These are phyloP conservation scores for Globisporangium orthogonon DNA, from an alignment of 352 stramenopile species.

Conservation along the genomic window DNA sequence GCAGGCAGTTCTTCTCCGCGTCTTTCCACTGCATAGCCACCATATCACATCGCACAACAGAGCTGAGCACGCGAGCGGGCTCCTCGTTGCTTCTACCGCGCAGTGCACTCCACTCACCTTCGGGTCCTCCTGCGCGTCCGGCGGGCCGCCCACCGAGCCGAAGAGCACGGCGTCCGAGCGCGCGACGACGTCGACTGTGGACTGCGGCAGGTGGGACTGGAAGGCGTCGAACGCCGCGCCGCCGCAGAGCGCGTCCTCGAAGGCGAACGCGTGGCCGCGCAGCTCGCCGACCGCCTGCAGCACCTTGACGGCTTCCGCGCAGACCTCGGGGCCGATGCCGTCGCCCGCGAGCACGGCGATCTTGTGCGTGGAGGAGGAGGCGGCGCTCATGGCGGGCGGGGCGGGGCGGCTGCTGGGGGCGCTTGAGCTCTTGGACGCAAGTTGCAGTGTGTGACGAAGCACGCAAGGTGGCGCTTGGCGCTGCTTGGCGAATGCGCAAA, in stretches of 20 bases:
- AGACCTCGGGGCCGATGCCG: slow-evolving; percentile 99
- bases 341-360: slow-evolving; percentile 97
- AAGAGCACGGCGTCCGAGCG: slow-evolving; percentile 91
- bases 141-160: slow-evolving; percentile 94
- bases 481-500: slow-evolving; percentile 4
- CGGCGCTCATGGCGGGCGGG: slow-evolving; percentile 23
- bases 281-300: slow-evolving; percentile 78
- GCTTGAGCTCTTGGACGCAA: slow-evolving; percentile 9
- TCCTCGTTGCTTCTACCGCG: background rate
- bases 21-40: slow-evolving; percentile 60
- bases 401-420: background rate
- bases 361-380: slow-evolving; percentile 52
- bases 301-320: slow-evolving; percentile 89
- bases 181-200: slow-evolving; percentile 91
- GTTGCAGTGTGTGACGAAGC: slow-evolving; percentile 17
- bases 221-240: slow-evolving; percentile 92
- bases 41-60: background rate
- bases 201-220: slow-evolving; percentile 92
- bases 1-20: slow-evolving; percentile 93
- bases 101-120: slow-evolving; percentile 30
- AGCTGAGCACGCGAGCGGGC: background rate
- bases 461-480: background rate
- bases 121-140: slow-evolving; percentile 86
- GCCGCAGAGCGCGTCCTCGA: slow-evolving; percentile 94
- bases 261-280: slow-evolving; percentile 89